Conservation (phyloP, 2,329 filamentous ascomycete genomes). For the Pestalotiopsis fici region DNA sequence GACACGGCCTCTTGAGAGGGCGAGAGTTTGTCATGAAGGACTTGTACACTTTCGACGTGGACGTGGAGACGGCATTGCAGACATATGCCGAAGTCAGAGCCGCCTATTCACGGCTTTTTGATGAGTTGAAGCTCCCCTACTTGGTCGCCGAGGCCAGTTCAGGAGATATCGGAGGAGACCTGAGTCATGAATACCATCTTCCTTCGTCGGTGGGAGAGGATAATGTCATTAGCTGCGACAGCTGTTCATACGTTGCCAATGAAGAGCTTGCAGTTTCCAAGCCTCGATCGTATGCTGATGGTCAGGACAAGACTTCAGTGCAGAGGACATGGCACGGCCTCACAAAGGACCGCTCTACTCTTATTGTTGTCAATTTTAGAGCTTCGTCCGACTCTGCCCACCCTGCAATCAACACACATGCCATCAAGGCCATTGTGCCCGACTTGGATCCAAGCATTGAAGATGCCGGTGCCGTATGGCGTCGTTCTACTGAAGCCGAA, state of each 20-base stretch:
- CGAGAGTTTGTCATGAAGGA: conserved; percentile 98
- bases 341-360: conserved; percentile 64
- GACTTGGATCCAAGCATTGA: conserved; percentile 73
- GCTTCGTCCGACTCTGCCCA: conserved; percentile 22
- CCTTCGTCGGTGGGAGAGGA: conserved; percentile 82
- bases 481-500: conserved; percentile 16
- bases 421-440: conserved; percentile 66
- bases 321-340: conserved; percentile 61
- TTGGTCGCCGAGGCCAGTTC: conserved; percentile 87
- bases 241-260: conserved; percentile 79
- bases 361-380: conserved; percentile 72
- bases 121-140: conserved; percentile 81
- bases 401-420: conserved; percentile 49
- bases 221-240: conserved; percentile 72
- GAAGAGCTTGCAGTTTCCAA: conserved; percentile 73
- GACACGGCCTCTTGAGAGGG: conserved; percentile 83
- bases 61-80: conserved; percentile 64
- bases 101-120: conserved; percentile 77
- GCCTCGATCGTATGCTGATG: conserved; percentile 2
- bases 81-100: conserved; percentile 77
- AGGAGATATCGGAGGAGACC: conserved; percentile 90
- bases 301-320: neutral
- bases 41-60: conserved; percentile 89
- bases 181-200: conserved; percentile 96
- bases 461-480: conserved; percentile 56